Evolutionary conservation across 306 rosid species (phyloP).

Genomic region (Quercus glauca): DNA sequence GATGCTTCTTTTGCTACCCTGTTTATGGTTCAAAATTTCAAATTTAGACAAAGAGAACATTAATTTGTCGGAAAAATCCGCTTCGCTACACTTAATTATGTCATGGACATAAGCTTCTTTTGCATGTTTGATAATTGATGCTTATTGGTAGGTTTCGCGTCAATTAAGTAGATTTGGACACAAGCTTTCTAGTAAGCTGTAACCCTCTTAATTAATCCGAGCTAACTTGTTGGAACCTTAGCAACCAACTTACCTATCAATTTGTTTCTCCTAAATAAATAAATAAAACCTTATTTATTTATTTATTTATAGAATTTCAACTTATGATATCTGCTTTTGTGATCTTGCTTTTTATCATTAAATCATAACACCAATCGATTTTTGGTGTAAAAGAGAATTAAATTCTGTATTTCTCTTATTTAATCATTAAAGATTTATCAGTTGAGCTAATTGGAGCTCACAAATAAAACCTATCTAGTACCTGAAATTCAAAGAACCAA

Average conservation of each 20-base stretch:
- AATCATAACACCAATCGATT: no score
- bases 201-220: neutral
- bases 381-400: fast-evolving
- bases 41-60: no score
- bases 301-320: no score
- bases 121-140: slow-evolving; percentile 22
- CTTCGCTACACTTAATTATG: no score
- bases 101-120: neutral
- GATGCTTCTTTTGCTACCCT: neutral
- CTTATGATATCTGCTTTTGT: fast-evolving
- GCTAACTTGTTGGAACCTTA: neutral
- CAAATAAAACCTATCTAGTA: no score
- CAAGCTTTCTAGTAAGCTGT: neutral
- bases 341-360: no score
- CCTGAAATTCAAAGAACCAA: neutral
- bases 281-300: no score
- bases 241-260: slow-evolving; percentile 20
- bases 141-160: slow-evolving; percentile 22
- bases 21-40: neutral
- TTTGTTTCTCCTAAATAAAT: neutral
- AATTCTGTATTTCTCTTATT: fast-evolving
- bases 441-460: fast-evolving
- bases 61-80: no score
- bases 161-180: slow-evolving; percentile 15
- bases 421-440: fast-evolving